A percentile compares a stretch with the other conserved stretches of the same genome.
phyloP scores from a whole-genome alignment of 805 yeast genomes.

The Debaryomyces prosopidis region DNA sequence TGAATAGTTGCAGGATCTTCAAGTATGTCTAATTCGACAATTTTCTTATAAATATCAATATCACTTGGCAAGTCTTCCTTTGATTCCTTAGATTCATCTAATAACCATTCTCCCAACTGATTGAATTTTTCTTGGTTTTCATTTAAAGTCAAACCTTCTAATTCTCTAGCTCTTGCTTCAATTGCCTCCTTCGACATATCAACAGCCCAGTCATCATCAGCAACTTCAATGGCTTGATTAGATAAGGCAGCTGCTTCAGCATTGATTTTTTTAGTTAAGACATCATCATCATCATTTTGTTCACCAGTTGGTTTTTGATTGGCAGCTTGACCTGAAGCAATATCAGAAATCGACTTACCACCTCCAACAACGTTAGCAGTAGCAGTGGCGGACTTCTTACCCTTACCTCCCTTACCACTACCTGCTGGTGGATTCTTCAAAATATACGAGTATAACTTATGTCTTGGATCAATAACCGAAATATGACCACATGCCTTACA shows the following conservation, averaged over 20 bases:
- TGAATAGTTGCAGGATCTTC: constrained; percentile 77
- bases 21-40: constrained; percentile 72
- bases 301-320: constrained; percentile 8
- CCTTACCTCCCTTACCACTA: constrained; percentile 47
- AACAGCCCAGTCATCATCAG: constrained; percentile 96
- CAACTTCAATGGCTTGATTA: constrained; percentile 54
- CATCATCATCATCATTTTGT: constrained; percentile 63
- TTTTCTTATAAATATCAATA: constrained; percentile 90
- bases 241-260: constrained; percentile 75
- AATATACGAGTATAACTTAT: constrained; percentile 83
- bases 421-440: constrained; percentile 83
- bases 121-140: constrained; percentile 57
- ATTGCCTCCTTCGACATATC: constrained; percentile 97
- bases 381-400: constrained; percentile 82
- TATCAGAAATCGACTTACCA: constrained; percentile 77
- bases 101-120: constrained; percentile 88
- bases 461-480: constrained; percentile 79
- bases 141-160: constrained; percentile 61
- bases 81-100: constrained; percentile 49
- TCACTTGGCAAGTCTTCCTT: constrained; percentile 71
- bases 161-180: constrained; percentile 83
- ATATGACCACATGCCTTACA: constrained; percentile 98
- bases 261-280: constrained; percentile 72
- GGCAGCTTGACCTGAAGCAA: constrained; percentile 55
- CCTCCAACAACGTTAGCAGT: constrained; percentile 88